Evolutionary conservation across 768 basidiomycete species (phyloP), one percentile per base, ranked within the genome.

Genomic region (Auricularia auricula-judae): DNA sequence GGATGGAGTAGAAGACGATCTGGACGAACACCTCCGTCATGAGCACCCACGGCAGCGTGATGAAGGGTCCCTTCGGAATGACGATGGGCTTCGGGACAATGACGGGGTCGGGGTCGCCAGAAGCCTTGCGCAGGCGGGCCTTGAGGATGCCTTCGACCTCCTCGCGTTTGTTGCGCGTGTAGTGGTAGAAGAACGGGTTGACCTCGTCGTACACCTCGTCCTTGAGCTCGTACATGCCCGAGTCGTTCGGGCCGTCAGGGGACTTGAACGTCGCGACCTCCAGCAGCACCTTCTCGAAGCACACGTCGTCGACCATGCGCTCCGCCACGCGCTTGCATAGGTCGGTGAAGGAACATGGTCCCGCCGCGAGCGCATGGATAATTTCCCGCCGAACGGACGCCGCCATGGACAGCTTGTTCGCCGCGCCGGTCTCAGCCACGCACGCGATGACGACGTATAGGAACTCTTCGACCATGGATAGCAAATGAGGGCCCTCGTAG

Each of bases 161-260:
- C 70, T 96, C 92, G 47, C 94, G 83, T 69, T 92, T 87, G 76
- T 98, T 98, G 47, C 95, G 82, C 16, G 91, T 88, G 73, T 97
- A 98, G 72, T 98, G 95, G 71, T 89, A 91, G 78, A 95, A 97
- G 76, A 94, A 97, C 0, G 95, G 94, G 70, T 98, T 90, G 67
- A 98, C 89, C 67, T 97, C 90, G 66, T 86, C 88, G 73, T 85
- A 93, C 21, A 78, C 80, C 68, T 88, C 89, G 58, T 92, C 85
- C 72, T 86, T 89, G 63, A 98, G 83, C 66, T 94, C 87, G 75
- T 98, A 98, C n/a, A 84, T 76, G 0, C 97, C 96, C 0, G 81
- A 81, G 68, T 96, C 94, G 1, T 86, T 78, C 1, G 84, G 84
- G 0, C 82, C 82, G 71, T 91, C 91, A 0, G 96, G 95, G 1